phyloP scores from a whole-genome alignment of 768 basidiomycete species.

The Macrolepiota albuminosa region DNA sequence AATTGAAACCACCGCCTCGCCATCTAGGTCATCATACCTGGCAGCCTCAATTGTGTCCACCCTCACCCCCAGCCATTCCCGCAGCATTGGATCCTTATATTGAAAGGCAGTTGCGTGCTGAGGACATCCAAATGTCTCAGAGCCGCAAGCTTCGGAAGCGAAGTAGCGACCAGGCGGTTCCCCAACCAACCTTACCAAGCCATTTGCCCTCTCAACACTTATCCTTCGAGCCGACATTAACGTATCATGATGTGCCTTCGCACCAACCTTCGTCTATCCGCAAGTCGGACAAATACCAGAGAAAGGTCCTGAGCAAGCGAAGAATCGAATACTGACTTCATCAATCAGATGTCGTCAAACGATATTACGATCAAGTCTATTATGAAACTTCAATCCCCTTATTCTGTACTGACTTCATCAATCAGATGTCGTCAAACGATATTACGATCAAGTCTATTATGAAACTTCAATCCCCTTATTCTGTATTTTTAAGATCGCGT shows the following conservation, averaged over 20 bases:
- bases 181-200: constrained; percentile 12
- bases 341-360: constrained; percentile 1
- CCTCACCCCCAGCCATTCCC: constrained; percentile 6
- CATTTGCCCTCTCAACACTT: constrained; percentile 3
- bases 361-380: neutral
- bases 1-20: constrained; percentile 4
- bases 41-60: constrained; percentile 11
- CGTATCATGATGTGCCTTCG: constrained; percentile 16
- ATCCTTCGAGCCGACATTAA: constrained; percentile 11
- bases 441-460: neutral
- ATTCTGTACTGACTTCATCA: constrained; percentile 23
- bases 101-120: constrained; percentile 12
- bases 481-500: constrained; percentile 10
- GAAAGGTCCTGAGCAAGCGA: constrained; percentile 41
- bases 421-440: neutral
- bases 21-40: constrained; percentile 6
- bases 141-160: constrained; percentile 26
- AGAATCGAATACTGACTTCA: constrained; percentile 30
- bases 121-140: constrained; percentile 18
- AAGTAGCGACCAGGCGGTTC: constrained; percentile 12
- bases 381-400: too few species aligned
- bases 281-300: constrained; percentile 25
- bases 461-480: constrained; percentile 1
- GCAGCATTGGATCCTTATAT: constrained; percentile 1
- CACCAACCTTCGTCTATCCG: constrained; percentile 10